Conservation (phyloP, 2,329 filamentous ascomycete species). For the Neofusicoccum sp. region DNA sequence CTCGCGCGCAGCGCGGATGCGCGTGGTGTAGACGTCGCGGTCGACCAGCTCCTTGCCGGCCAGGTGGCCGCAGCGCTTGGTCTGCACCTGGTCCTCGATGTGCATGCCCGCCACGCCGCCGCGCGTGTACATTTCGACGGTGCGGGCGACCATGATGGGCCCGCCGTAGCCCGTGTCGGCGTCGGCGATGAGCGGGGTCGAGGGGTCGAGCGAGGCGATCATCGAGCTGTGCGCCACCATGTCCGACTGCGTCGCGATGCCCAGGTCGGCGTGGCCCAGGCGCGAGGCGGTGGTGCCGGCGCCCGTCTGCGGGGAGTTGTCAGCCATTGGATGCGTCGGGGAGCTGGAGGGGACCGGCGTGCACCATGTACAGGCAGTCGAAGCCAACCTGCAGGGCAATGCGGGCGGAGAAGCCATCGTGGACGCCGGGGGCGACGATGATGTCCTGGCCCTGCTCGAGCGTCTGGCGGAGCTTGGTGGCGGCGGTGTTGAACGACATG, state of each 20-base stretch:
- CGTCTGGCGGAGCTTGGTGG: slow-evolving; percentile 30
- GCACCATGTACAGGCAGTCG: slow-evolving; percentile 68
- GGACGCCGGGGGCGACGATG: slow-evolving; percentile 66
- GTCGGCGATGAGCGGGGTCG: slow-evolving; percentile 26
- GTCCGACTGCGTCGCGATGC: slow-evolving; percentile 63
- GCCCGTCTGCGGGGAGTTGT: slow-evolving; percentile 53
- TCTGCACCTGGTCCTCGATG: slow-evolving; percentile 41
- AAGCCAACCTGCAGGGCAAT: slow-evolving; percentile 66
- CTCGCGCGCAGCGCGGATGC: slow-evolving; percentile 36
- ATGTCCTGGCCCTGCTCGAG: slow-evolving; percentile 36
- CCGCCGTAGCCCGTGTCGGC: slow-evolving; percentile 23
- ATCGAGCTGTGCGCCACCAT: slow-evolving; percentile 67
- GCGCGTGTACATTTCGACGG: slow-evolving; percentile 29
- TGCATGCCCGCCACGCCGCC: slow-evolving; percentile 36
- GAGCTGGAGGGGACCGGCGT: slow-evolving; percentile 22
- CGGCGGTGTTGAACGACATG: slow-evolving; percentile 19
- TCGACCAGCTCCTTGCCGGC: slow-evolving; percentile 41
- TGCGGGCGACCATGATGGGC: slow-evolving; percentile 26
- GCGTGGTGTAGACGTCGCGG: slow-evolving; percentile 31
- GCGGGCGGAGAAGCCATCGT: slow-evolving; percentile 68
- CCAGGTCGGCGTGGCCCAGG: slow-evolving; percentile 66
- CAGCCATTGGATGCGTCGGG: background rate
- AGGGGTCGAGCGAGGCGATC: slow-evolving; percentile 62
- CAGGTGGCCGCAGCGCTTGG: slow-evolving; percentile 46
- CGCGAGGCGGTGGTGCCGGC: slow-evolving; percentile 64